These are phyloP conservation scores for Candida endomychidarum DNA, from an alignment of 805 yeast genomes.

Conservation along the genomic window DNA sequence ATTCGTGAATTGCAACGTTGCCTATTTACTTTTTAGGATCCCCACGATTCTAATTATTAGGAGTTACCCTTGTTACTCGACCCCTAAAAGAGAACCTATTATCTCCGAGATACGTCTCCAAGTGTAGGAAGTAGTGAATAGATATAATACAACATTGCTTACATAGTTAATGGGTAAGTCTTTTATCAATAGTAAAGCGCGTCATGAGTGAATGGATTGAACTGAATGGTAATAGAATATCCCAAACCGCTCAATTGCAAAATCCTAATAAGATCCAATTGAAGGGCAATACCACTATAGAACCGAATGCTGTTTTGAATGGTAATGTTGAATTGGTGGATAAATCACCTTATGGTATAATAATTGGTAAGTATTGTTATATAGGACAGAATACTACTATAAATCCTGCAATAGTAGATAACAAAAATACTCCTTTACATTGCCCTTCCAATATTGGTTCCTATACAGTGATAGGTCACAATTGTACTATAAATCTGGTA, in stretches of 20 bases:
- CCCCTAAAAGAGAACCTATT: too few relatives aligned
- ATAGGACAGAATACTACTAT: slow-evolving; percentile 30
- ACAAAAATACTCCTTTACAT: slow-evolving; percentile 13
- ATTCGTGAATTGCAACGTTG: background rate
- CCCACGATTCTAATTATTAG: background rate
- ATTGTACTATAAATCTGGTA: slow-evolving; percentile 32
- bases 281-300: slow-evolving; percentile 47
- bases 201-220: slow-evolving; percentile 42
- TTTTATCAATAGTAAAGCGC: too few relatives aligned
- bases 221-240: slow-evolving; percentile 53
- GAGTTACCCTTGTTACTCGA: too few relatives aligned
- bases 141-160: too few relatives aligned
- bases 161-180: too few relatives aligned
- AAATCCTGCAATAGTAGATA: slow-evolving; percentile 16
- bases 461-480: slow-evolving; percentile 42
- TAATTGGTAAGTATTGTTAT: slow-evolving; percentile 48
- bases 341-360: slow-evolving; percentile 27
- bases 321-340: slow-evolving; percentile 29
- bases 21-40: background rate
- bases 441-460: slow-evolving; percentile 46
- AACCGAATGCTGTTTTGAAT: slow-evolving; percentile 30
- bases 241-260: slow-evolving; percentile 40
- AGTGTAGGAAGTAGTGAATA: too few relatives aligned
- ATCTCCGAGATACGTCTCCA: too few relatives aligned
- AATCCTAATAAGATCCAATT: slow-evolving; percentile 46